Evolutionary conservation across 164 flowering plant species (phyloP).

Genomic region (Piper betle): DNA sequence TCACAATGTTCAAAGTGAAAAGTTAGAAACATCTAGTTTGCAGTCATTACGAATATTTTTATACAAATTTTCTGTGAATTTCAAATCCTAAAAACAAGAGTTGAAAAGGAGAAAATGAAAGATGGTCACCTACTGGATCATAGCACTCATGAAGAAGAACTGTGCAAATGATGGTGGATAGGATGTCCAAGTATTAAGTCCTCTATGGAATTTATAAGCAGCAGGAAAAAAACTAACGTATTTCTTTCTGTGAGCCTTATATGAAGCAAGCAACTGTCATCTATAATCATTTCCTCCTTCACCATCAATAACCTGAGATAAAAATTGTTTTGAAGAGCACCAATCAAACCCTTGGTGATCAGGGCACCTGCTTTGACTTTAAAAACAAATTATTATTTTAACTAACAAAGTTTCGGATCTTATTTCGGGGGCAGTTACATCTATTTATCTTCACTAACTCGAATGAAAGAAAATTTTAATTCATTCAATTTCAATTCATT

Average conservation of each 20-base stretch:
- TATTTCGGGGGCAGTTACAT: not conserved
- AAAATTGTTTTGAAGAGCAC: not conserved
- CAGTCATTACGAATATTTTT: not conserved
- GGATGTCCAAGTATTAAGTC: constrained; percentile 3
- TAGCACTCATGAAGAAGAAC: constrained; percentile 60
- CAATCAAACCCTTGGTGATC: not conserved
- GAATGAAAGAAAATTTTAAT: too few species aligned
- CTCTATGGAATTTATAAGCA: constrained; percentile 5
- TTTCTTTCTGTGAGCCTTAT: constrained; percentile 72
- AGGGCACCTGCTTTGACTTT: not conserved
- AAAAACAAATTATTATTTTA: too few species aligned
- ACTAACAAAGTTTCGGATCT: not conserved
- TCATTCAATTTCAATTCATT: too few species aligned
- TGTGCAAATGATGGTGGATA: constrained; percentile 9
- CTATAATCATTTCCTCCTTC: constrained; percentile 70
- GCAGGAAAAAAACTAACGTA: constrained; percentile 16
- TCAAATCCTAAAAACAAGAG: not conserved
- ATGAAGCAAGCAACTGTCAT: constrained; percentile 65
- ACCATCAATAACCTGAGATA: constrained; percentile 74
- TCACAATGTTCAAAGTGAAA: not conserved
- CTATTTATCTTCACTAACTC: not conserved
- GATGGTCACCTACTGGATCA: constrained; percentile 56
- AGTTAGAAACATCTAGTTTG: not conserved
- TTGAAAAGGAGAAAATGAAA: not conserved
- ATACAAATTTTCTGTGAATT: not conserved